These are phyloP conservation scores for Aspergillus cavernicola DNA, from an alignment of 495 filamentous ascomycete genomes.

Conservation along the genomic window DNA sequence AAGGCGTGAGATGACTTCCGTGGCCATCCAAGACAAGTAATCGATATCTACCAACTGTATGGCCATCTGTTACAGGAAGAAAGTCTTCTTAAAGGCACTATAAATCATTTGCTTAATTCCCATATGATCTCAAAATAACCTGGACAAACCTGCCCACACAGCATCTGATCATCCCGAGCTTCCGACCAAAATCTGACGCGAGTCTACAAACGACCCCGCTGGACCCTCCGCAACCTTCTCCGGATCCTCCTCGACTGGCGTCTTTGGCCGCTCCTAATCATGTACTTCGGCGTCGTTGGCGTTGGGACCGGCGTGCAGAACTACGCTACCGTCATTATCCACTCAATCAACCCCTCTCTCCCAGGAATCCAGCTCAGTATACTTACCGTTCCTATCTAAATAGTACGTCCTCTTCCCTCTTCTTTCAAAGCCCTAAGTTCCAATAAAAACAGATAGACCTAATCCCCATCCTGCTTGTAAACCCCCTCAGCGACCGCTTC, in stretches of 20 bases:
- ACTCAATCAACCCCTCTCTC: constrained; percentile 66
- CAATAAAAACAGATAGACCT: constrained; percentile 65
- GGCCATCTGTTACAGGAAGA: too few species aligned
- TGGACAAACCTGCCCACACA: too few species aligned
- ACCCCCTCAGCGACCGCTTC: constrained; percentile 83
- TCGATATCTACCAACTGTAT: too few species aligned
- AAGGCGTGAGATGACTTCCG: too few species aligned
- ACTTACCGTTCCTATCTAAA: constrained; percentile 87
- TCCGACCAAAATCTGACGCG: constrained; percentile 77
- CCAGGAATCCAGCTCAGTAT: constrained; percentile 74
- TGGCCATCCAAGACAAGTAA: too few species aligned
- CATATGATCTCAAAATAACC: too few species aligned
- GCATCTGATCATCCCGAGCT: too few species aligned
- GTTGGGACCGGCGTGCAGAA: constrained; percentile 86
- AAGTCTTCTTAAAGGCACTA: too few species aligned
- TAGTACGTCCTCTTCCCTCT: constrained; percentile 49
- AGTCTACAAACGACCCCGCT: constrained; percentile 68
- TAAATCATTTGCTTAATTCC: too few species aligned
- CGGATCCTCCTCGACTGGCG: constrained; percentile 77
- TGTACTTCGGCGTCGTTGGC: constrained; percentile 95
- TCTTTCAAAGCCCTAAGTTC: background rate
- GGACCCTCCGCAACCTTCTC: constrained; percentile 65
- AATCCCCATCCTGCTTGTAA: constrained; percentile 80
- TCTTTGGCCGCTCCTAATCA: constrained; percentile 76
- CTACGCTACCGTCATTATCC: constrained; percentile 83